A percentile compares a stretch with the other conserved stretches of the same genome.
Conservation (phyloP, 345 rosid genomes). For the Clausena lansium region DNA sequence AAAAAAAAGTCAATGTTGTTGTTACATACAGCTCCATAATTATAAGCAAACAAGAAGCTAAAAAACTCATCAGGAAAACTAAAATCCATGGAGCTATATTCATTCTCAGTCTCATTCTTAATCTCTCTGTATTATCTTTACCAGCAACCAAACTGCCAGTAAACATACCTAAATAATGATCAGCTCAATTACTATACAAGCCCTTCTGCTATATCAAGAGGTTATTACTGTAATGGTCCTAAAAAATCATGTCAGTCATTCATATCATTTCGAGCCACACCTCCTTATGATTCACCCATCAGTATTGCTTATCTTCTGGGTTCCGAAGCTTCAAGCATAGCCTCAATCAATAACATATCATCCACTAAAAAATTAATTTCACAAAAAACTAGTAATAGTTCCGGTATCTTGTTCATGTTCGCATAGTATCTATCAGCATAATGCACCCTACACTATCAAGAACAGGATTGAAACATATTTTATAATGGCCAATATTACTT, state of each 20-base stretch:
- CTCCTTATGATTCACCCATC: conserved; percentile 12
- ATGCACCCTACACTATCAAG: conserved; percentile 2
- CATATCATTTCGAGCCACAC: too few relatives aligned
- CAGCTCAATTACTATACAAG: background rate
- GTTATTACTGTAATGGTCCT: conserved; percentile 22
- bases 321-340: conserved; percentile 19
- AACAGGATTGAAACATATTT: background rate
- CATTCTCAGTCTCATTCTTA: background rate
- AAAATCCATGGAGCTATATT: background rate
- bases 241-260: conserved; percentile 25
- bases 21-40: too few relatives aligned
- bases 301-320: conserved; percentile 24
- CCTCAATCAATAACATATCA: conserved; percentile 17
- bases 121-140: too few relatives aligned
- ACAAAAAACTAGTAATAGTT: conserved; percentile 11
- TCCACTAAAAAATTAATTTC: background rate
- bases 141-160: background rate
- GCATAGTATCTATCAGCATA: conserved; percentile 21
- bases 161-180: background rate
- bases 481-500: conserved; percentile 18
- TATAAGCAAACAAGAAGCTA: too few relatives aligned
- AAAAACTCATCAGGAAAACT: background rate
- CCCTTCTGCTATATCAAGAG: conserved; percentile 7
- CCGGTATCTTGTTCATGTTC: conserved; percentile 33
- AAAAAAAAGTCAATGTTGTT: too few relatives aligned